phyloP scores from a whole-genome alignment of 768 basidiomycete species.

The Macrolepiota albuminosa region DNA sequence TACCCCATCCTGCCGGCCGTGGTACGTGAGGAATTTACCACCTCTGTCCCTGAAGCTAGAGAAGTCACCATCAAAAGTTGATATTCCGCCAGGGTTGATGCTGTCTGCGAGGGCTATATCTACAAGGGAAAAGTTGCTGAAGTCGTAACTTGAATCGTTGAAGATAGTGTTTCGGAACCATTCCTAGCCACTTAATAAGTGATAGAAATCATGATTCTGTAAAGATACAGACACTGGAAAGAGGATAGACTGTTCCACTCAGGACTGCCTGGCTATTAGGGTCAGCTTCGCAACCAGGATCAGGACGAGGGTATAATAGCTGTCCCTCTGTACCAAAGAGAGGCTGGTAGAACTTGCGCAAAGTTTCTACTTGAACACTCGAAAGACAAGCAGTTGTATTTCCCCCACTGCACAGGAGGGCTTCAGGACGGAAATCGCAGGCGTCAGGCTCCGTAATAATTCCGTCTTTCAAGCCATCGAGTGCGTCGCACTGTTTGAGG shows the following conservation, averaged over 20 bases:
- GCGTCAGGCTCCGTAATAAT: constrained; percentile 5
- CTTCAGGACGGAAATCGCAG: constrained; percentile 5
- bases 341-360: constrained; percentile 1
- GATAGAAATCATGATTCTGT: background rate
- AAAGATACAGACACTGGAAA: background rate
- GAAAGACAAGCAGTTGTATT: background rate
- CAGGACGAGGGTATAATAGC: constrained; percentile 3
- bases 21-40: constrained; percentile 10
- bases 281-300: constrained; percentile 4
- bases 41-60: constrained; percentile 5
- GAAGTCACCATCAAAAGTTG: constrained; percentile 5
- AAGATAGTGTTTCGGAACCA: constrained; percentile 4
- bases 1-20: constrained; percentile 7
- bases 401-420: background rate
- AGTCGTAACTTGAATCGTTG: constrained; percentile 5
- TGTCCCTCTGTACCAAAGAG: background rate
- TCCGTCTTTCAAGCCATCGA: constrained; percentile 3
- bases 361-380: background rate
- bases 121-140: background rate
- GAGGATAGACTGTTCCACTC: background rate
- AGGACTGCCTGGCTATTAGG: background rate
- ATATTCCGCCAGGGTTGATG: constrained; percentile 5
- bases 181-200: background rate
- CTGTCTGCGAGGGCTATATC: constrained; percentile 4
- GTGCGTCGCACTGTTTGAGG: constrained; percentile 1